A percentile compares a stretch with the other conserved stretches of the same genome.
These are phyloP conservation scores for Cladosporium sp. DNA, from an alignment of 2,329 filamentous ascomycete genomes.

Conservation along the genomic window DNA sequence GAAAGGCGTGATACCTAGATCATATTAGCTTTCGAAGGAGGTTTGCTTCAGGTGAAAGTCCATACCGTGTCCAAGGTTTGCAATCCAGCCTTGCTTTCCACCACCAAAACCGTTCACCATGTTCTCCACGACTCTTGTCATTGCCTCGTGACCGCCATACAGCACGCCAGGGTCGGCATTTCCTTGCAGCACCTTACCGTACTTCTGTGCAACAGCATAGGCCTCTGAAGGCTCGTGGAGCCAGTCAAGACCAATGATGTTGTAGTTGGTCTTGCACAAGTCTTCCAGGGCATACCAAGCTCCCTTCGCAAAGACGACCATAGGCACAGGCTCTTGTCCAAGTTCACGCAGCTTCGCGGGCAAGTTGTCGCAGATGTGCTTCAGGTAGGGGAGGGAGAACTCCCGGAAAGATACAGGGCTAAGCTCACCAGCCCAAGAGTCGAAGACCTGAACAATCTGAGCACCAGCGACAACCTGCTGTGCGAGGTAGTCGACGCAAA, in stretches of 20 bases:
- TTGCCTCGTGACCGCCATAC: slow-evolving; percentile 77
- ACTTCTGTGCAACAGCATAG: slow-evolving; percentile 66
- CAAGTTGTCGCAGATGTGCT: slow-evolving; percentile 76
- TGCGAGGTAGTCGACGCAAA: slow-evolving; percentile 92
- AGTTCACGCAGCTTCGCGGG: slow-evolving; percentile 70
- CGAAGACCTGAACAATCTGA: slow-evolving; percentile 94
- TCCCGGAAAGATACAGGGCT: slow-evolving; percentile 77
- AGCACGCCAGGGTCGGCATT: slow-evolving; percentile 93
- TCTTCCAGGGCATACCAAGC: slow-evolving; percentile 93
- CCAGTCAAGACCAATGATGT: slow-evolving; percentile 95
- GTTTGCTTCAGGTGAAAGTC: neutral
- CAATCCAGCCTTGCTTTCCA: slow-evolving; percentile 91
- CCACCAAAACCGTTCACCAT: slow-evolving; percentile 85
- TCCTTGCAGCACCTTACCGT: slow-evolving; percentile 79
- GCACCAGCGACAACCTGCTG: slow-evolving; percentile 90
- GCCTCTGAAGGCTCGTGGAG: slow-evolving; percentile 83
- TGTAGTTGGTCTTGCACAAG: slow-evolving; percentile 82
- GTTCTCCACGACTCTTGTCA: slow-evolving; percentile 74
- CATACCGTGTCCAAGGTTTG: slow-evolving; percentile 90
- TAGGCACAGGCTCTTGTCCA: slow-evolving; percentile 76
- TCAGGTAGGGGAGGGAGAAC: slow-evolving; percentile 83
- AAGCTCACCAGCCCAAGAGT: slow-evolving; percentile 96
- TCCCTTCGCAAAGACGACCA: slow-evolving; percentile 98
- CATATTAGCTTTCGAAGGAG: slow-evolving; percentile 17
- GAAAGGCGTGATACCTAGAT: slow-evolving; percentile 80